phyloP scores from a whole-genome alignment of 441 rosid species.

The Syzygium malaccense region DNA sequence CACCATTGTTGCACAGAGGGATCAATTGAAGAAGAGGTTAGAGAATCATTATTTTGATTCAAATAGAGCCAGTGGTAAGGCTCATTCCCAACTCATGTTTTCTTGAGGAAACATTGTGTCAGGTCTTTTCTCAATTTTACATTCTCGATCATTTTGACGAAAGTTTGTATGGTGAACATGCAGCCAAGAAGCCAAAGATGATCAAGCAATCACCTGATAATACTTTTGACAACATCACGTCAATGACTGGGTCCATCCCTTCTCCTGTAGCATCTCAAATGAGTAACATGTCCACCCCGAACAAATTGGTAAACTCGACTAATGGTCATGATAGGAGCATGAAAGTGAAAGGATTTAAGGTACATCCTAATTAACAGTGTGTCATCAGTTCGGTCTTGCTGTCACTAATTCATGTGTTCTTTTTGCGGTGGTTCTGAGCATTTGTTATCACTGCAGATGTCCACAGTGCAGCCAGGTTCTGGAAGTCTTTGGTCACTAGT shows the following conservation, averaged over 20 bases:
- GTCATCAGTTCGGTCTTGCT: constrained; percentile 1
- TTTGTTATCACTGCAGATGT: constrained; percentile 39
- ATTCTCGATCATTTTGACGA: neutral
- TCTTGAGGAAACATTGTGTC: neutral
- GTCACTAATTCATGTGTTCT: neutral
- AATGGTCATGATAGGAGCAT: constrained; percentile 71
- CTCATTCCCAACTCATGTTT: neutral
- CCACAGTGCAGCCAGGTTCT: constrained; percentile 70
- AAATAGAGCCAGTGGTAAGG: neutral
- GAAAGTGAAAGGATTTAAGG: constrained; percentile 78
- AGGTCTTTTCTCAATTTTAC: neutral
- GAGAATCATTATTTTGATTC: constrained; percentile 1
- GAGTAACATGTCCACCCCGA: constrained; percentile 90
- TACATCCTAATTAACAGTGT: constrained; percentile 18
- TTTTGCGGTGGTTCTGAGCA: constrained; percentile 9
- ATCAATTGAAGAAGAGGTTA: neutral
- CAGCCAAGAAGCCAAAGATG: neutral
- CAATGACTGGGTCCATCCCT: constrained; percentile 54
- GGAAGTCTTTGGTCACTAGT: constrained; percentile 92
- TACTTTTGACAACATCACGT: neutral
- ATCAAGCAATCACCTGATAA: neutral
- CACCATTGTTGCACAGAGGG: neutral
- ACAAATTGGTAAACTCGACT: constrained; percentile 61
- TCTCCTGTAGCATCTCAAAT: constrained; percentile 84
- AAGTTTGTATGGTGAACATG: neutral